Base-by-base conservation (phyloP, 1,139 yeast genomes). In the Protomyces inouyei region DNA sequence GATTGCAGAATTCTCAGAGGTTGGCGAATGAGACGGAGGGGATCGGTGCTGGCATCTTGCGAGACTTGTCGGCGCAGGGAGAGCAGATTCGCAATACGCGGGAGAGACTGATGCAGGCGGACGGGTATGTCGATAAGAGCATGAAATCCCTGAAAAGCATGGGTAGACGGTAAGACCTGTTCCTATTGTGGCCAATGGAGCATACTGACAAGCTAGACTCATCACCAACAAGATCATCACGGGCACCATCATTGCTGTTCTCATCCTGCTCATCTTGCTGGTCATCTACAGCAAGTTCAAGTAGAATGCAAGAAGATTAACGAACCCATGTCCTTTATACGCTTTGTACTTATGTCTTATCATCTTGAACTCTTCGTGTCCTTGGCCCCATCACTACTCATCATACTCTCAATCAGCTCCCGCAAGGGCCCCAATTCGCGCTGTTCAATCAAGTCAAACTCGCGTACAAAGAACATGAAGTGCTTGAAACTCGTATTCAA, bases 151-250 rank as follows among this genome's bases (percentile, higher is more conserved):
- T 95, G 72, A 86, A 90, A 72, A 82, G 90, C 25, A 95, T 95
- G 98, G 87, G 97, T 37, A 82, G 98, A 75, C 69, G 77, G 74
- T 72, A 64, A 64, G 71, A 36, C 23, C 10, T n/a, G 45, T 14
- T 16, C 2, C 16, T 23, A 0, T 6, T 6, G 5, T 35, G 32
- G 9, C 32, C 32, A 4, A 28, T 10, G 23, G 25, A 18, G 5
- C n/a, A 8, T 8, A 14, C 53, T 52, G 54, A 48, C 25, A 3
- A 48, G 53, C 37, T 64, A 79, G 98, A 72, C 82, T 93, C 80
- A 92, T 95, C n/a, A 95, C 98, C 3, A 95, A 95, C 76, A 87
- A 91, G 75, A 82, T 92, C 71, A 89, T 95, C 68, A 91, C 96
- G 66, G 90, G 91, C 72, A 96, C 96, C n/a, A 93, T 95, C 66